Evolutionary conservation across 1,284 basidiomycete genomes (phyloP).

Genomic region (Tilletiopsis washingtonensis): DNA sequence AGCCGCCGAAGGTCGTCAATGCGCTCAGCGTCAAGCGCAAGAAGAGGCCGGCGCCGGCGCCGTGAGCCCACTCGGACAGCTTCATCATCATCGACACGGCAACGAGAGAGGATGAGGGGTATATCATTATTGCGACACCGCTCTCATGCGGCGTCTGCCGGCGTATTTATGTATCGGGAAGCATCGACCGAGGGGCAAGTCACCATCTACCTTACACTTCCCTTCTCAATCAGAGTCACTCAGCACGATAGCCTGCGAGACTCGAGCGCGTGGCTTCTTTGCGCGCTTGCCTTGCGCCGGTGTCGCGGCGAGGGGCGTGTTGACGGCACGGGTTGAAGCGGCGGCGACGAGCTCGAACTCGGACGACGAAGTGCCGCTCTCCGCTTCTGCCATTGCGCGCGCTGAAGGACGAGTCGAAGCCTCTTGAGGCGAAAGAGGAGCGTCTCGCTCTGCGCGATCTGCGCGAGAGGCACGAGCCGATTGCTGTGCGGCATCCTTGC

Average conservation of each 20-base stretch:
- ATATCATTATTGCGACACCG: too few relatives aligned
- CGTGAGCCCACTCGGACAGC: too few relatives aligned
- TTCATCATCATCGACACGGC: too few relatives aligned
- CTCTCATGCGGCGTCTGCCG: too few relatives aligned
- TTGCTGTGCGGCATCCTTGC: not conserved
- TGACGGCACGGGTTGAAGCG: too few relatives aligned
- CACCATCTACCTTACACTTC: too few relatives aligned
- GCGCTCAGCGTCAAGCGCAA: constrained; percentile 23
- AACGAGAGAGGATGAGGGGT: too few relatives aligned
- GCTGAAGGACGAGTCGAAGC: not conserved
- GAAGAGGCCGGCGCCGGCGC: constrained; percentile 12
- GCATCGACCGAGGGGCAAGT: too few relatives aligned
- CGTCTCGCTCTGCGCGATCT: not conserved
- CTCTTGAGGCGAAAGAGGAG: too few relatives aligned
- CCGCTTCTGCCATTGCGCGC: not conserved
- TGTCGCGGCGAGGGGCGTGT: not conserved
- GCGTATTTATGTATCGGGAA: too few relatives aligned
- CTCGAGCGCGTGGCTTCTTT: not conserved
- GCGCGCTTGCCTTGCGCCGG: not conserved
- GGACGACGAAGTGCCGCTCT: not conserved
- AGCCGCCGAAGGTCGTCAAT: constrained; percentile 2
- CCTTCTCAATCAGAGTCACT: too few relatives aligned
- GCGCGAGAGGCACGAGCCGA: not conserved
- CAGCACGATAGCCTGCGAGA: not conserved
- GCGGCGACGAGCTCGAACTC: not conserved